Evolutionary conservation across 1,284 basidiomycete species (phyloP).

Genomic region (Agaricales sp.): DNA sequence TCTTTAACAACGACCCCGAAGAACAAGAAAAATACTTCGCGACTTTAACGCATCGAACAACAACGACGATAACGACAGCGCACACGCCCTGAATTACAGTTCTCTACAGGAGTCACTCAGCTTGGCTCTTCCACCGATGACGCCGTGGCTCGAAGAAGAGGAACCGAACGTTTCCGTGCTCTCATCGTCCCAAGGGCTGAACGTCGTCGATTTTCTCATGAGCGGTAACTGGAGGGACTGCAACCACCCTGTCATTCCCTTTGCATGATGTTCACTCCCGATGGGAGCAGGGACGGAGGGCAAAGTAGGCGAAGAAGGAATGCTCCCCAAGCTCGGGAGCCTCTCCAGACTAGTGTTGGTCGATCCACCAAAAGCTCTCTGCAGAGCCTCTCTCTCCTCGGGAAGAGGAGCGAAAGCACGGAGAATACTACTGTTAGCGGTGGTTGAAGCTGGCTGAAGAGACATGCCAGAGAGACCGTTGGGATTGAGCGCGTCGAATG

Average conservation of each 20-base stretch:
- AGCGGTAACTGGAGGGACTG: conserved; percentile 33
- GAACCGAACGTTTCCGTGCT: conserved; percentile 19
- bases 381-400: conserved; percentile 69
- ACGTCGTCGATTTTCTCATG: conserved; percentile 45
- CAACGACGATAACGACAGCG: too few relatives aligned
- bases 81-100: too few relatives aligned
- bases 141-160: too few relatives aligned
- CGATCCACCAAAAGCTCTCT: conserved; percentile 57
- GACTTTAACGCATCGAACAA: too few relatives aligned
- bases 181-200: conserved; percentile 61
- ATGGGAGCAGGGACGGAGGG: conserved; percentile 22
- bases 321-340: conserved; percentile 57
- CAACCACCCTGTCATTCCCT: conserved; percentile 42
- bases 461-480: conserved; percentile 30
- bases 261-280: conserved; percentile 20
- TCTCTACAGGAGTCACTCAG: too few relatives aligned
- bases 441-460: conserved; percentile 20
- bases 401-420: conserved; percentile 77
- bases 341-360: conserved; percentile 64
- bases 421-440: conserved; percentile 37
- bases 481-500: conserved; percentile 48
- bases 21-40: conserved; percentile 2
- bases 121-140: too few relatives aligned
- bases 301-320: conserved; percentile 49
- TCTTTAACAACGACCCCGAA: too few relatives aligned